Base-by-base conservation (phyloP, 2,329 filamentous ascomycete species). In the Venturia carpophila region DNA sequence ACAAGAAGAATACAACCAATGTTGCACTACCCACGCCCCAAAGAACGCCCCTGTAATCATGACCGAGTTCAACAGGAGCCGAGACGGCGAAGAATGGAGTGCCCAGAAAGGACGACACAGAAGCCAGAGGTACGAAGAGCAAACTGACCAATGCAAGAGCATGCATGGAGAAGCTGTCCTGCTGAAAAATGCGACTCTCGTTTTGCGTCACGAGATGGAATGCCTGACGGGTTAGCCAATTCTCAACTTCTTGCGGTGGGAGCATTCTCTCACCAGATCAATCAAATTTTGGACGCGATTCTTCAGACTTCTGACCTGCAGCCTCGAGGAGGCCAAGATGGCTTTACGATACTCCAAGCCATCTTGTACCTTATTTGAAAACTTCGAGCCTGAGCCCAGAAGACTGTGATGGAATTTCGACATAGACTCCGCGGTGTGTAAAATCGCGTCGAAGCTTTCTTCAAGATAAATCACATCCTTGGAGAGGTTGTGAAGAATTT, bases 131-230 rank as follows among this genome's bases (percentile, higher is more conserved):
- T 49, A 80, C 72, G 71, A 79, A 79, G 5, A 78, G 71, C 21
- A 79, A 67, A 0, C 78, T 79, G 67, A 78, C 71, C 10, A 79
- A 71, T 0, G 78, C 78, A 21, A 80, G 78, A 0, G 76, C 78
- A 68, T 79, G 79, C 78, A 80, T 79, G 15, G 75, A 77, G 19
- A 74, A 72, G 47, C 72, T 76, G 66, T 79, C 76, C 10, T 72
- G 69, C 61, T 74, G 71, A 69, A 77, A 71, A 3, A 73, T 67
- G 21, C 69, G 70, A 55, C 71, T 76, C 68, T 78, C 76, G 24
- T 70, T 70, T 66, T 77, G 75, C 3, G 74, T 75, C 24, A 78
- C 75, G 0, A 76, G 70, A 62, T 79, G 75, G 68, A 77, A 78
- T 0, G 74, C 71, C 60, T 70, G 49, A 1, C 17, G 1, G 21